Conservation (phyloP, 2,329 filamentous ascomycete species). For the Cercospora sp. region DNA sequence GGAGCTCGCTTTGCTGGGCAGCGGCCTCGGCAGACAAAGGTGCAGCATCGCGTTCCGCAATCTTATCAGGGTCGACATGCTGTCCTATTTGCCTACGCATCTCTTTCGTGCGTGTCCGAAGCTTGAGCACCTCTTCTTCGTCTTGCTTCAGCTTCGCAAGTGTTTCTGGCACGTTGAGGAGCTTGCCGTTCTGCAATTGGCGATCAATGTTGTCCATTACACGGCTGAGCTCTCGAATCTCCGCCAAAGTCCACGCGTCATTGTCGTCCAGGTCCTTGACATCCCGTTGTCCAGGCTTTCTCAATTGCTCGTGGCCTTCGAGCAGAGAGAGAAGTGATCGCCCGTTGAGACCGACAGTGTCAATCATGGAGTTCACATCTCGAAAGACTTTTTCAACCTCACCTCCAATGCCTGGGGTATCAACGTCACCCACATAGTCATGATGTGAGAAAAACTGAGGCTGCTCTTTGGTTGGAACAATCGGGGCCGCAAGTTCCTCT, state of each 20-base stretch:
- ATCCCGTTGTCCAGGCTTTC: constrained; percentile 55
- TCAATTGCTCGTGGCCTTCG: constrained; percentile 63
- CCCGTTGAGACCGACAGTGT: constrained; percentile 84
- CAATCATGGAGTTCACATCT: constrained; percentile 91
- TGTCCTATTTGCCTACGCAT: constrained; percentile 73
- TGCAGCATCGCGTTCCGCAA: constrained; percentile 64
- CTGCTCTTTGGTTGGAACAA: constrained; percentile 62
- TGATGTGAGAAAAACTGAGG: constrained; percentile 66
- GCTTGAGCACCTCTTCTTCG: constrained; percentile 68
- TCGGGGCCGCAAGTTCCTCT: constrained; percentile 59
- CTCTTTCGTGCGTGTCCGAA: constrained; percentile 75
- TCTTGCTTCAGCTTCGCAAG: constrained; percentile 64
- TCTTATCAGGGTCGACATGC: constrained; percentile 66
- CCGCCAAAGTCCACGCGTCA: constrained; percentile 69
- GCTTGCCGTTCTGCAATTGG: constrained; percentile 66
- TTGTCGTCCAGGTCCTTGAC: constrained; percentile 59
- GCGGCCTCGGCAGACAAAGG: constrained; percentile 83
- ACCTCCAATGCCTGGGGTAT: constrained; percentile 46
- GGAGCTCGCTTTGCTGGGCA: constrained; percentile 78
- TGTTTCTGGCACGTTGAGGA: constrained; percentile 68
- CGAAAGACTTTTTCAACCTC: constrained; percentile 62
- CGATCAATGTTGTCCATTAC: constrained; percentile 57
- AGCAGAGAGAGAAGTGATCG: constrained; percentile 63
- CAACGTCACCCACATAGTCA: constrained; percentile 45
- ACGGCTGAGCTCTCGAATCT: constrained; percentile 66